phyloP scores from a whole-genome alignment of 768 basidiomycete species.

The Sarcodon aspratus region DNA sequence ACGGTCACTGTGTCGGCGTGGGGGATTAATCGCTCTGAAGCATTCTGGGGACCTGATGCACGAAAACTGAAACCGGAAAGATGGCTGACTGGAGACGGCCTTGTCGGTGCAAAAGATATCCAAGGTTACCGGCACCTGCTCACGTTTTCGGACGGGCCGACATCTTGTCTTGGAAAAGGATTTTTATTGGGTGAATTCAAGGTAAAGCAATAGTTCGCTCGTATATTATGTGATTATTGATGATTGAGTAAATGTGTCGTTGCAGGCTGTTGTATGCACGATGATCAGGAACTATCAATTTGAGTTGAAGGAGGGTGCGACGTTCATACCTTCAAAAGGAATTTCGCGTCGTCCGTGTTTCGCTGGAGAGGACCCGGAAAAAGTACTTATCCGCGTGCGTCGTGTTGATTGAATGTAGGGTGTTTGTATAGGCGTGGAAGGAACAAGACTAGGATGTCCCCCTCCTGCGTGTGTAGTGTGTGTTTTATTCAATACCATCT shows the following conservation, averaged over 20 bases:
- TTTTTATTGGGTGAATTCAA: constrained; percentile 32
- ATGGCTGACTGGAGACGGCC: constrained; percentile 24
- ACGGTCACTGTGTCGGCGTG: no score
- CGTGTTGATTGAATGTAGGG: constrained; percentile 6
- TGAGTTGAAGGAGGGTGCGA: constrained; percentile 21
- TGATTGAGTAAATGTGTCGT: not conserved
- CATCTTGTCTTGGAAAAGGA: constrained; percentile 31
- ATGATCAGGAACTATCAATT: constrained; percentile 31
- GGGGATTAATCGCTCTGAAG: no score
- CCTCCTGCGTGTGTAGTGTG: no score
- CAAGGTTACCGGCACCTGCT: constrained; percentile 28
- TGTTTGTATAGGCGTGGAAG: no score
- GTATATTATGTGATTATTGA: no score
- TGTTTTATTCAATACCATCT: no score
- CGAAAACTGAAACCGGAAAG: constrained; percentile 30
- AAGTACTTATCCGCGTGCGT: constrained; percentile 14
- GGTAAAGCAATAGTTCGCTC: constrained; percentile 10
- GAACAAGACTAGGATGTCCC: no score
- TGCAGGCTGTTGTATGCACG: constrained; percentile 28
- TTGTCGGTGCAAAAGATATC: constrained; percentile 19
- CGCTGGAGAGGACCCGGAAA: constrained; percentile 12
- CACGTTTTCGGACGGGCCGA: constrained; percentile 33
- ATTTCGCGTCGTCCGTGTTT: constrained; percentile 12
- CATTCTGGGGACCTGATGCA: no score
- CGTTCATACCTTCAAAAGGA: constrained; percentile 14